These are phyloP conservation scores for Basidiobolus meristosporus DNA, from an alignment of 371 early-diverging fungal genomes.

Conservation along the genomic window DNA sequence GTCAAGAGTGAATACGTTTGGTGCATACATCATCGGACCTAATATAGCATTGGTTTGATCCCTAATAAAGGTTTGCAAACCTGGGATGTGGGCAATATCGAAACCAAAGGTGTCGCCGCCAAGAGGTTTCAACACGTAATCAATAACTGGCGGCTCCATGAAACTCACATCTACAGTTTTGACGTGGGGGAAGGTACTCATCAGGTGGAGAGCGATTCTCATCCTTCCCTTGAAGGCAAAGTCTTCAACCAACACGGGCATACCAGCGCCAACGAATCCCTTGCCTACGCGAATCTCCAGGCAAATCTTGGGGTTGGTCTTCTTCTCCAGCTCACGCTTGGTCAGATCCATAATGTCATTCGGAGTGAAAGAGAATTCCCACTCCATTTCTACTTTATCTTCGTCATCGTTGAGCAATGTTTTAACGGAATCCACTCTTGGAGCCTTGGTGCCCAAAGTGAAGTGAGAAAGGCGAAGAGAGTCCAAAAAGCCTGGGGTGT, in stretches of 20 bases:
- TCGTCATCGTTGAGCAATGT: conserved; percentile 53
- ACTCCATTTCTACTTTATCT: conserved; percentile 87
- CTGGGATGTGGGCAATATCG: no score
- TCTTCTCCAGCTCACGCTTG: conserved; percentile 24
- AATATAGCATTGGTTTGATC: conserved; percentile 57
- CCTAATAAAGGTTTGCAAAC: conserved; percentile 55
- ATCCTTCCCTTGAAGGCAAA: conserved; percentile 73
- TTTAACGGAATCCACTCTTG: conserved; percentile 72
- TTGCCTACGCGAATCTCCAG: conserved; percentile 78
- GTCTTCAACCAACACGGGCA: conserved; percentile 85
- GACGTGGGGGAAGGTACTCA: conserved; percentile 73
- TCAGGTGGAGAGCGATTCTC: conserved; percentile 62
- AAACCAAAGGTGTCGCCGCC: no score
- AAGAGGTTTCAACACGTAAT: conserved; percentile 84
- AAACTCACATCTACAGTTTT: conserved; percentile 73
- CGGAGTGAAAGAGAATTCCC: conserved; percentile 77
- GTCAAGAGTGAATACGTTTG: conserved; percentile 66
- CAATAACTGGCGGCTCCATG: conserved; percentile 72
- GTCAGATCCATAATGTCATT: conserved; percentile 51
- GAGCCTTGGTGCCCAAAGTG: conserved; percentile 91
- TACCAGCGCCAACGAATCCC: conserved; percentile 68
- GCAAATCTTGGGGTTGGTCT: conserved; percentile 83
- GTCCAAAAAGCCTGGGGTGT: conserved; percentile 76
- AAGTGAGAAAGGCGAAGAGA: conserved; percentile 79
- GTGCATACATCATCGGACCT: conserved; percentile 68